Percentiles rank a stretch among this genome's conserved stretches.
Conservation (phyloP, 2,329 filamentous ascomycete species). For the Anthostomella pinea region DNA sequence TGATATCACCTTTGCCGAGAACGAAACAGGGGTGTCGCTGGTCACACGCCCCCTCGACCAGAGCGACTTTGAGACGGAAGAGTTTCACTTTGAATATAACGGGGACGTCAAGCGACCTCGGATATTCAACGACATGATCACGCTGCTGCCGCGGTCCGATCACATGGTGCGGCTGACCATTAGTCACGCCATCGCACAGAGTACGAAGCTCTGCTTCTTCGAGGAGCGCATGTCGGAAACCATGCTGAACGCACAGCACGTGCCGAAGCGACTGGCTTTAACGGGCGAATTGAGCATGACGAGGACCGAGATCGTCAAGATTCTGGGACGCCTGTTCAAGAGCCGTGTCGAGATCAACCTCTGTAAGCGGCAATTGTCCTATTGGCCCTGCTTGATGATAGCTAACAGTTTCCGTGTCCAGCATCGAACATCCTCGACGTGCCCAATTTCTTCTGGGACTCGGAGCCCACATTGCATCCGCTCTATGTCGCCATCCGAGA, state of each 20-base stretch:
- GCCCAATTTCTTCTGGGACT: slow-evolving; percentile 98
- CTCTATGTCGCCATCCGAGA: slow-evolving; percentile 93
- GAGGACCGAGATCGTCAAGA: slow-evolving; percentile 85
- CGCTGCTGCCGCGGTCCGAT: slow-evolving; percentile 80
- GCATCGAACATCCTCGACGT: slow-evolving; percentile 95
- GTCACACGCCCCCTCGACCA: slow-evolving; percentile 78
- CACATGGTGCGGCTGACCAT: slow-evolving; percentile 99
- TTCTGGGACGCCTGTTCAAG: slow-evolving; percentile 87
- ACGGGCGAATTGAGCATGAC: slow-evolving; percentile 91
- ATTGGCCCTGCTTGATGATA: slow-evolving; percentile 16
- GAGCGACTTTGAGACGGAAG: slow-evolving; percentile 93
- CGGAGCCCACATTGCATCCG: slow-evolving; percentile 89
- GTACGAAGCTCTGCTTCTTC: slow-evolving; percentile 93
- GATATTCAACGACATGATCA: slow-evolving; percentile 99
- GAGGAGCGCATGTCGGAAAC: slow-evolving; percentile 94
- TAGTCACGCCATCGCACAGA: slow-evolving; percentile 95
- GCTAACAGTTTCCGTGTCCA: slow-evolving; percentile 35
- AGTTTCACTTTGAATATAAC: slow-evolving; percentile 98
- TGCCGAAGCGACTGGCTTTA: slow-evolving; percentile 83
- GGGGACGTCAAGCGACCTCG: slow-evolving; percentile 79
- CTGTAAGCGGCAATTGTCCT: slow-evolving; percentile 58
- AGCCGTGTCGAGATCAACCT: slow-evolving; percentile 96
- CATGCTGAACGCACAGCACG: slow-evolving; percentile 88
- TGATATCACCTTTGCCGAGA: slow-evolving; percentile 84
- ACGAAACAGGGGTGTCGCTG: slow-evolving; percentile 62